Base-by-base conservation (phyloP, 2,329 filamentous ascomycete genomes). In the Lachnellula arida region DNA sequence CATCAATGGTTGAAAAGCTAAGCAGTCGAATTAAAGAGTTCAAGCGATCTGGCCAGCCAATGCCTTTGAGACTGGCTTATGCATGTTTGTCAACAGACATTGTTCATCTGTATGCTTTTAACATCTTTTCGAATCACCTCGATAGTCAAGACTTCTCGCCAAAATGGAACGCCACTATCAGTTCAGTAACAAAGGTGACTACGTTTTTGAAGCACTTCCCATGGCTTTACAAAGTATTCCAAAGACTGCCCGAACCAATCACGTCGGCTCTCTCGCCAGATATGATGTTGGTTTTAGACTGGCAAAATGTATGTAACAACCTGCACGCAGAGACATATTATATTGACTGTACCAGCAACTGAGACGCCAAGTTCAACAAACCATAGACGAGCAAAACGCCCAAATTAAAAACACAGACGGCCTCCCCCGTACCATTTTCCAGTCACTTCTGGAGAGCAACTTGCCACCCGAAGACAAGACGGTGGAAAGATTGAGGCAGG, bases 51-150 rank as follows among this genome's bases (percentile, higher is more conserved):
- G 56, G 59, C 12, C 43, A 62, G 43, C 55, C 54, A 35, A 37
- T 62, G 25, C 28, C 51, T 6, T 59, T 66, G 46, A 52, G 54
- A n/a, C n/a, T 52, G 7, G 54, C 54, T 8, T 63, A 60, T 37
- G 47, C 48, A 25, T 65, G 56, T 47, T 39, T 61, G 11, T 58
- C 60, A 17, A 65, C 61, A 3, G 70, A 72, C 56, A 60, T 68
- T 15, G 62, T 71, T 34, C 68, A 63, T 25, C 53, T 65, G 35
- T 70, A 69, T 58, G 60, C 61, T 23, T 64, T 70, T n/a, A 68
- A 61, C 34, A 48, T 57, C 15, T 59, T 46, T 42, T 59, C 60
- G 57, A 57, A 64, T 39, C 53, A 58, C 48, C 54, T 65, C 5
- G 61, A 66, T 47, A 50, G 37, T 44, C 57, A 56, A 2, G 60